Base-by-base conservation (phyloP, 306 rosid species). In the Cicer yamashitae region DNA sequence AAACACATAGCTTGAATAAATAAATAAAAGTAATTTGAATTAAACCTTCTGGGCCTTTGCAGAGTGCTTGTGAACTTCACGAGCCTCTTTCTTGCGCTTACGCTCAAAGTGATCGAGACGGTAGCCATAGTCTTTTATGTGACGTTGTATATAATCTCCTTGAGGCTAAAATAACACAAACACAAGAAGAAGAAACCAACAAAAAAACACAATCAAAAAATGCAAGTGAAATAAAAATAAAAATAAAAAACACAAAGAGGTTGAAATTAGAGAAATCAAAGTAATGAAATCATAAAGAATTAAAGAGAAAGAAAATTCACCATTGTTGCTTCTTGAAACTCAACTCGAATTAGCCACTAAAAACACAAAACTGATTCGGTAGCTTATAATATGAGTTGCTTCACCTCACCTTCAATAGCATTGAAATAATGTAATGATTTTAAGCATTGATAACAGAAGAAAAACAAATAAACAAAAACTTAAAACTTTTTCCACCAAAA, bases 101-200 rank as follows among this genome's bases (percentile, higher is more conserved):
- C 92, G 94, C 88, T 90, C 96, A 61, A 86, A 86, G 86, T 94
- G 93, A 62, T 94, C 98, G 6, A 79, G 89, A 17, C 96, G 94
- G 73, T 85, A 82, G 47, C 98, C 98, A 94, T 91, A 54, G 41
- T 96, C 90, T 84, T 88, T 94, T 89, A 86, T 76, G 79, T 91
- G 96, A 77, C 91, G 96, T n/a, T 93, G 97, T 34, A 93, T 91
- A 84, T 94, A 90, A 84, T 91, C 96, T 72, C 96, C 94, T 88
- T 91, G 98, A 43, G 98, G 94, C 98, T 94, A 63, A 20, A 67
- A 59, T 45, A 2, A 64, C 45, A 59, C 15, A 61, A 41, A 50
- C 15, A 15, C n/a, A 43, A 57, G 37, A 60, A 34, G 10, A 1
- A 43, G 17, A 17, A 58, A 34, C 45, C 38, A 5, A n/a, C 7